phyloP scores from a whole-genome alignment of 805 yeast species.

The Candida hispaniensis region DNA sequence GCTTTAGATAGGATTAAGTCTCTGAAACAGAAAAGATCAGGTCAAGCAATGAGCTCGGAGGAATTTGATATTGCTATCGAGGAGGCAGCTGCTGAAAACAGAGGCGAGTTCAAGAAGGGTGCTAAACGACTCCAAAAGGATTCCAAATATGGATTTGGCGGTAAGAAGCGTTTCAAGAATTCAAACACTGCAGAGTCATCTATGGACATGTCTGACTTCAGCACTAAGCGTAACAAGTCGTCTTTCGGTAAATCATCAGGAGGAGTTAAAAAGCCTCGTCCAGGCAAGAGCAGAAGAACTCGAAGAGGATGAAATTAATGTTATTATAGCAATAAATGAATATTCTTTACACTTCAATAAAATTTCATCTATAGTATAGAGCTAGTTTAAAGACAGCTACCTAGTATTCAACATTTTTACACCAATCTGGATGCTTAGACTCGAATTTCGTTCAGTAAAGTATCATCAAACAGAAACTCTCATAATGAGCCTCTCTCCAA shows the following conservation, averaged over 20 bases:
- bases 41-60: conserved; percentile 57
- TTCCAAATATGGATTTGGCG: conserved; percentile 66
- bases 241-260: conserved; percentile 23
- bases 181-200: conserved; percentile 64
- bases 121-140: conserved; percentile 61
- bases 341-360: too few relatives aligned
- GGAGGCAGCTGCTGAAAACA: conserved; percentile 63
- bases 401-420: too few relatives aligned
- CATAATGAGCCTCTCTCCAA: too few relatives aligned
- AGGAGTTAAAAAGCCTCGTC: conserved; percentile 4
- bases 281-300: conserved; percentile 10
- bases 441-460: too few relatives aligned
- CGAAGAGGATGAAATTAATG: too few relatives aligned
- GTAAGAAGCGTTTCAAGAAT: conserved; percentile 62
- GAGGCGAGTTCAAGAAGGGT: conserved; percentile 44
- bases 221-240: conserved; percentile 43
- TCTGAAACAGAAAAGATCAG: conserved; percentile 79
- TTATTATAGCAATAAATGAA: too few relatives aligned
- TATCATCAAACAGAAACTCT: too few relatives aligned
- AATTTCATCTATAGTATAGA: too few relatives aligned
- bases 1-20: conserved; percentile 81
- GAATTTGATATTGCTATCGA: conserved; percentile 88
- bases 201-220: conserved; percentile 53
- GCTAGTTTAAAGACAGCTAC: too few relatives aligned
- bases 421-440: too few relatives aligned